Conservation (phyloP, 2,329 filamentous ascomycete genomes). For the Graphilbum ipis-grandicollis region DNA sequence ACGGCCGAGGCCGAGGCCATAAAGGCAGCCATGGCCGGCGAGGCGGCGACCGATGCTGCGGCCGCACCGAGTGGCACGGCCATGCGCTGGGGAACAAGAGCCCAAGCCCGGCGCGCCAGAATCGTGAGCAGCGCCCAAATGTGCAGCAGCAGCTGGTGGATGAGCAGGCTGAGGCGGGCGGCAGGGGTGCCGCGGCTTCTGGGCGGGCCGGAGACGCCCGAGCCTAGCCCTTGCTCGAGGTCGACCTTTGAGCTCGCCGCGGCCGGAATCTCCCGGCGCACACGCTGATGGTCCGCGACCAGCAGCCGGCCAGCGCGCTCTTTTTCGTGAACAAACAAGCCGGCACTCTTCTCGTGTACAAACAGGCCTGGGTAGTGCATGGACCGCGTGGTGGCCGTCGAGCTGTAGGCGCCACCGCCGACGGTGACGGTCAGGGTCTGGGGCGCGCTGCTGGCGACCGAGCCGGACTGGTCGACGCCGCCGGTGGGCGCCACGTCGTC, state of each 20-base stretch:
- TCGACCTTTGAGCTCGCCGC: slow-evolving; percentile 1
- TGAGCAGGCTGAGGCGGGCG: slow-evolving; percentile 3
- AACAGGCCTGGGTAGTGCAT: neutral
- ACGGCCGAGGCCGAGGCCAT: slow-evolving; percentile 3
- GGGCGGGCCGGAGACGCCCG: neutral
- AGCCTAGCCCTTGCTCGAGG: slow-evolving; percentile 3
- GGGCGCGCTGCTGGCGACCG: slow-evolving; percentile 38
- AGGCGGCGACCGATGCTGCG: slow-evolving; percentile 1
- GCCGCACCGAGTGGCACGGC: slow-evolving; percentile 5
- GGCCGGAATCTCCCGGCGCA: too few relatives aligned
- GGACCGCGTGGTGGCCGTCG: neutral
- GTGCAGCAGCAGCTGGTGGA: slow-evolving; percentile 5
- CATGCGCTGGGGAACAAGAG: slow-evolving; percentile 5
- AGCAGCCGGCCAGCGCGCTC: slow-evolving; percentile 5
- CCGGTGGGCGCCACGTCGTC: slow-evolving; percentile 46
- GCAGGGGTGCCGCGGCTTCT: neutral
- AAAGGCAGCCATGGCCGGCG: slow-evolving; percentile 3
- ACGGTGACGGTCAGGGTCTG: slow-evolving; percentile 16
- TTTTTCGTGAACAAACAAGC: neutral
- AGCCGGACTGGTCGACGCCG: slow-evolving; percentile 43
- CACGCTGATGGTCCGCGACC: neutral
- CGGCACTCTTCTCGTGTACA: too few relatives aligned
- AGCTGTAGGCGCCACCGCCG: slow-evolving; percentile 5
- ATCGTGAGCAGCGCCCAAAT: slow-evolving; percentile 5
- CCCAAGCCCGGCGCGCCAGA: slow-evolving; percentile 2